Percentiles rank a stretch among this genome's conserved stretches.
These are phyloP conservation scores for Albophoma yamanashiensis DNA, from an alignment of 2,329 filamentous ascomycete genomes.

Conservation along the genomic window DNA sequence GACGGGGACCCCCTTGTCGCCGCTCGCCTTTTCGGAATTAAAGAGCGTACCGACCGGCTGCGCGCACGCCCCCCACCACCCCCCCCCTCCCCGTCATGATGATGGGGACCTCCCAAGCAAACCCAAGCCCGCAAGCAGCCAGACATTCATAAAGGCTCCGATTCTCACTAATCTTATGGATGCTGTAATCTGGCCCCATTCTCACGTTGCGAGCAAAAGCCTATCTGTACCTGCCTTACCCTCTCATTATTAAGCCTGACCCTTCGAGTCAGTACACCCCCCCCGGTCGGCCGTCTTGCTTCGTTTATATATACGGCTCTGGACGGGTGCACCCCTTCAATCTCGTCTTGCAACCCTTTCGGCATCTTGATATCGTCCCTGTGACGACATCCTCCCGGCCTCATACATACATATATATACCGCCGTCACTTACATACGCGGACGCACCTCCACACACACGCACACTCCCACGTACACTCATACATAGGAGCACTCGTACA, in stretches of 20 bases:
- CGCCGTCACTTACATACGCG: not conserved
- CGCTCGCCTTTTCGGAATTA: constrained; percentile 1
- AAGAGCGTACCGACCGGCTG: not conserved
- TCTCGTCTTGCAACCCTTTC: not conserved
- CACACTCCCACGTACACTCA: not conserved
- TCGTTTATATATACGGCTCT: not conserved
- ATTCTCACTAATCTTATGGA: not conserved
- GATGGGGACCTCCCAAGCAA: not conserved
- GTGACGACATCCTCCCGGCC: not conserved
- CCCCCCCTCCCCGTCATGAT: not conserved
- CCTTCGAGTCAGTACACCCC: constrained; percentile 1
- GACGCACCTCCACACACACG: not conserved
- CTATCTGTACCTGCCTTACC: not conserved
- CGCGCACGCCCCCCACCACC: not conserved
- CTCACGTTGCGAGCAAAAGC: not conserved
- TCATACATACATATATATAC: not conserved
- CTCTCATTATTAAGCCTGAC: constrained; percentile 2
- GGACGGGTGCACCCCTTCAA: not conserved
- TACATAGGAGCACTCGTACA: not conserved
- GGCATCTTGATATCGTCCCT: not conserved
- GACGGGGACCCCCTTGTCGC: not conserved
- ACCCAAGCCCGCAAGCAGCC: not conserved
- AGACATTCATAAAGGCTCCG: not conserved
- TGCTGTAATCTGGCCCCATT: not conserved
- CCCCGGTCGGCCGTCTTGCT: not conserved